Evolutionary conservation across 2,329 filamentous ascomycete genomes (phyloP).

Genomic region (Chaetomium strumarium): DNA sequence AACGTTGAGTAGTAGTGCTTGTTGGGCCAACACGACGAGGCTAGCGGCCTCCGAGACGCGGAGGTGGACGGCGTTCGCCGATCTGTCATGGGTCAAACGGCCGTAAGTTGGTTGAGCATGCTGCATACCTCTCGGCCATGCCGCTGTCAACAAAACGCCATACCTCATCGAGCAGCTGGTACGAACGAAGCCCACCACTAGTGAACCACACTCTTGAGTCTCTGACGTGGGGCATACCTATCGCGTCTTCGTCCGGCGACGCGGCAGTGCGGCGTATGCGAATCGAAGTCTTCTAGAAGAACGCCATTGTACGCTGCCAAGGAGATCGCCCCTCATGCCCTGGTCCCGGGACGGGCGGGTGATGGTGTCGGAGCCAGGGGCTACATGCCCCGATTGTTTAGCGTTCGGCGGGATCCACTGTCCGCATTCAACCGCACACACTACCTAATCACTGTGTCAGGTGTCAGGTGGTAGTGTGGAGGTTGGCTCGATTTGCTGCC

Average conservation of each 20-base stretch:
- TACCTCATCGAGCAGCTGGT: neutral
- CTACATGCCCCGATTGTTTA: no score
- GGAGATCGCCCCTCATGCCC: neutral
- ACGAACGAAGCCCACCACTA: slow-evolving; percentile 2
- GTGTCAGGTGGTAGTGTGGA: no score
- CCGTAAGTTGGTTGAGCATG: neutral
- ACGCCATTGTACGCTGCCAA: slow-evolving; percentile 10
- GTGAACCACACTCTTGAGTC: neutral
- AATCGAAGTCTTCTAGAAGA: slow-evolving; percentile 19
- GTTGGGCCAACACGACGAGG: neutral
- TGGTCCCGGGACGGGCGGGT: no score
- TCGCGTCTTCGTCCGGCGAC: neutral
- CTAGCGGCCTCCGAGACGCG: neutral
- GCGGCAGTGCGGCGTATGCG: slow-evolving; percentile 16
- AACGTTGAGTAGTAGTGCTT: neutral
- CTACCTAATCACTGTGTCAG: no score
- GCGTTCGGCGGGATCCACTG: no score
- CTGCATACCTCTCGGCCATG: slow-evolving; percentile 11
- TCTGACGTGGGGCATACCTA: neutral
- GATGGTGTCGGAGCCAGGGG: no score
- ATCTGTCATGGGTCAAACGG: neutral
- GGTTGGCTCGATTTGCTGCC: no score
- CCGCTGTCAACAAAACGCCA: slow-evolving; percentile 7
- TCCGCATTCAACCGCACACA: no score
- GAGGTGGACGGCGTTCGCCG: neutral